Percentiles rank a stretch among this genome's conserved stretches.
These are phyloP conservation scores for Penicillium thymicola DNA, from an alignment of 2,329 filamentous ascomycete species.

Conservation along the genomic window DNA sequence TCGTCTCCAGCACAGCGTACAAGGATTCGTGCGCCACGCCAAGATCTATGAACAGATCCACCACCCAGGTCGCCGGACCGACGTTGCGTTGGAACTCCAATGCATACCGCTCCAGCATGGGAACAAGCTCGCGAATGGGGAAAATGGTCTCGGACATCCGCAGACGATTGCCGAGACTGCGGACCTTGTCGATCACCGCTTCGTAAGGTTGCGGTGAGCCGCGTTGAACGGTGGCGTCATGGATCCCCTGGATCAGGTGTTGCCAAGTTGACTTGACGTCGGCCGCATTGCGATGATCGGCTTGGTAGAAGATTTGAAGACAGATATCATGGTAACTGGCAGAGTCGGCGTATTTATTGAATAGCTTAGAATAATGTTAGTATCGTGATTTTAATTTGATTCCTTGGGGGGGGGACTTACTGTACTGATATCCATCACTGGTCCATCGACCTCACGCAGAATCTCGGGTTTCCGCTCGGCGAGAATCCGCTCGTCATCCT, in stretches of 20 bases:
- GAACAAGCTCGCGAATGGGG: conserved; percentile 53
- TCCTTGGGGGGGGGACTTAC: conserved; percentile 51
- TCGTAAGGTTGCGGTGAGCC: conserved; percentile 47
- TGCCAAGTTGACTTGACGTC: conserved; percentile 84
- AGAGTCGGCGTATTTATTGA: conserved; percentile 85
- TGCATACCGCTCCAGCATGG: conserved; percentile 55
- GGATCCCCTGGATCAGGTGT: conserved; percentile 70
- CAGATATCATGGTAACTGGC: conserved; percentile 93
- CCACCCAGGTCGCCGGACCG: conserved; percentile 55
- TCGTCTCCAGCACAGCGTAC: conserved; percentile 60
- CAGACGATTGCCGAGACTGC: conserved; percentile 55
- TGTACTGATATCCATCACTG: conserved; percentile 70
- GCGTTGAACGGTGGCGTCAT: conserved; percentile 52
- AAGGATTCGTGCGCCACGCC: conserved; percentile 60
- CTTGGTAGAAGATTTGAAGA: conserved; percentile 84
- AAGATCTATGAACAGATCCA: conserved; percentile 64
- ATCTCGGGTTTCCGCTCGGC: conserved; percentile 63
- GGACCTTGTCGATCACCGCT: conserved; percentile 53
- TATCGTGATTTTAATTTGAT: background rate
- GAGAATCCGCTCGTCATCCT: conserved; percentile 66
- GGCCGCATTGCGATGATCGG: conserved; percentile 83
- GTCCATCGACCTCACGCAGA: conserved; percentile 67
- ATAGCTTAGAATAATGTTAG: conserved; percentile 63
- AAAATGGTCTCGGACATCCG: conserved; percentile 56
- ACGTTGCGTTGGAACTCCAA: conserved; percentile 49